phyloP scores from a whole-genome alignment of 1,284 basidiomycete genomes.

The Malassezia brasiliensis region DNA sequence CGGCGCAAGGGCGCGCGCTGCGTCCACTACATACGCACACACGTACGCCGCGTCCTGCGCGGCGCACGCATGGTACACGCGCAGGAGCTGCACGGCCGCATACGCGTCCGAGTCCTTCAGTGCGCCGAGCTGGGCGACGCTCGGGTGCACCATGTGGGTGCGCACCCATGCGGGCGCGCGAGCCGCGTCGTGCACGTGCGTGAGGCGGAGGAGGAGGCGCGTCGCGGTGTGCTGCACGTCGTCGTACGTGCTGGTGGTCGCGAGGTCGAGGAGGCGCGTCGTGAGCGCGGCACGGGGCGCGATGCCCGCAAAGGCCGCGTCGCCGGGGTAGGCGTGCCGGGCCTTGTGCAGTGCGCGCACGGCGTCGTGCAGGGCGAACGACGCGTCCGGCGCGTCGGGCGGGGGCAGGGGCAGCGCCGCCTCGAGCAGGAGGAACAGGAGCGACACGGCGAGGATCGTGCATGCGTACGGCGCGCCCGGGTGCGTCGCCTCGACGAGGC shows the following conservation, averaged over 20 bases:
- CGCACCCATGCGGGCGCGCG: slow-evolving; percentile 26
- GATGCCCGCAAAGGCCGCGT: slow-evolving; percentile 22
- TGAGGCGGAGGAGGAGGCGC: slow-evolving; percentile 27
- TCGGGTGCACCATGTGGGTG: slow-evolving; percentile 20
- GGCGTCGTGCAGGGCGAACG: slow-evolving; percentile 2
- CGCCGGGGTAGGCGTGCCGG: slow-evolving; percentile 24
- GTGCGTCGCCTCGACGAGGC: slow-evolving; percentile 24
- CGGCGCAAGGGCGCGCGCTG: no score
- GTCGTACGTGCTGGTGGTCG: slow-evolving; percentile 32
- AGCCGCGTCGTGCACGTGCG: slow-evolving; percentile 23
- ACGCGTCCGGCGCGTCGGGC: background rate
- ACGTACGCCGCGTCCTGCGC: background rate
- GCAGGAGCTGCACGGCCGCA: slow-evolving; percentile 27
- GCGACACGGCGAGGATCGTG: slow-evolving; percentile 29
- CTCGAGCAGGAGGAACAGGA: slow-evolving; percentile 30
- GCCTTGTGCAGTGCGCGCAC: slow-evolving; percentile 26
- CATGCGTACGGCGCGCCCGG: slow-evolving; percentile 39
- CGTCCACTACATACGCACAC: no score
- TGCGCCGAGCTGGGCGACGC: slow-evolving; percentile 24
- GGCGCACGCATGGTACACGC: slow-evolving; percentile 24
- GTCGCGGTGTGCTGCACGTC: slow-evolving; percentile 29
- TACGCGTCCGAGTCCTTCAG: slow-evolving; percentile 23
- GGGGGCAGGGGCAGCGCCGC: slow-evolving; percentile 6
- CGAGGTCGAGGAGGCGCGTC: slow-evolving; percentile 24
- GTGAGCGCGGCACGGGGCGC: slow-evolving; percentile 24